Conservation (phyloP, 768 basidiomycete species). For the Suillus plorans region DNA sequence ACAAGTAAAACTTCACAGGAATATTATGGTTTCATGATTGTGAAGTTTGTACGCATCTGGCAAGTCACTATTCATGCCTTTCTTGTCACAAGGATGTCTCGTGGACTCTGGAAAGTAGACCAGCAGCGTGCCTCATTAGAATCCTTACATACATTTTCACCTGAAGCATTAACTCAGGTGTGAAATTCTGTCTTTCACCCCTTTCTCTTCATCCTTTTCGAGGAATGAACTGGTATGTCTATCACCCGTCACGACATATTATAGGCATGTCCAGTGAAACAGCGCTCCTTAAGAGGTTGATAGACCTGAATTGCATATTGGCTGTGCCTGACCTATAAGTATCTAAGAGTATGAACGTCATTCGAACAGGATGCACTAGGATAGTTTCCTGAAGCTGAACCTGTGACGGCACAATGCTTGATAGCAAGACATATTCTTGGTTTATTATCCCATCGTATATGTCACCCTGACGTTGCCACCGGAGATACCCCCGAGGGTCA, state of each 20-base stretch:
- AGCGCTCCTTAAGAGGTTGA: neutral
- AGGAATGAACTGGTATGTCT: neutral
- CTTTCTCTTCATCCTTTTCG: neutral
- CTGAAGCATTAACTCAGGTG: neutral
- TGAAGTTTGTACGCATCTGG: constrained; percentile 2
- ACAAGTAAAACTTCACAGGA: neutral
- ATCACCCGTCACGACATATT: neutral
- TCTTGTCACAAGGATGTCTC: constrained; percentile 3
- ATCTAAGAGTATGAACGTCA: neutral
- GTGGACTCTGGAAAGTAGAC: neutral
- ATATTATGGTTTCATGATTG: neutral
- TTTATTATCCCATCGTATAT: neutral
- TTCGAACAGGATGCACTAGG: neutral
- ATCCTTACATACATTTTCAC: neutral
- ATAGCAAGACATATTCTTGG: neutral
- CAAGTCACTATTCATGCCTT: neutral
- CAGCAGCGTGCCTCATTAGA: neutral
- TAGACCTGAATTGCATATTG: neutral
- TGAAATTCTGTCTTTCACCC: neutral
- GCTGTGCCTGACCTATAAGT: neutral
- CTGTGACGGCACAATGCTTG: neutral
- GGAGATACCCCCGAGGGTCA: neutral
- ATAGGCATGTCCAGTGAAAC: neutral
- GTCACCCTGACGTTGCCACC: neutral
- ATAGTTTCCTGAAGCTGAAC: neutral